phyloP scores from a whole-genome alignment of 2,329 filamentous ascomycete species.

The Geosmithia morbida region DNA sequence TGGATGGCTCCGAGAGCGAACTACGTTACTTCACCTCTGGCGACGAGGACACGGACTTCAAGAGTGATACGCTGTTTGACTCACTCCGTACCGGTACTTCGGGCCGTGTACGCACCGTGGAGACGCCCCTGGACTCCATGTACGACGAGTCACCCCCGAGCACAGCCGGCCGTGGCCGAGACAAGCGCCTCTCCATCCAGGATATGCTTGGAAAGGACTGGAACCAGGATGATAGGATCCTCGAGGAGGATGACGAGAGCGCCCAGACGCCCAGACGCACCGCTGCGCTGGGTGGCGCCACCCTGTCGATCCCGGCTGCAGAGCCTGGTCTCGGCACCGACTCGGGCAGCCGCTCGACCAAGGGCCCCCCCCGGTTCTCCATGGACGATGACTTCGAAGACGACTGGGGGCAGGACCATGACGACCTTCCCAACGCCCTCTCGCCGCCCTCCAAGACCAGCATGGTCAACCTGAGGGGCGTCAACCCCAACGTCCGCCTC shows the following conservation, averaged over 20 bases:
- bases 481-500: constrained; percentile 37
- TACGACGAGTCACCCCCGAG: constrained; percentile 65
- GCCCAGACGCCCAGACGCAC: neutral
- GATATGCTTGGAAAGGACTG: constrained; percentile 41
- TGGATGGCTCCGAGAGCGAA: constrained; percentile 58
- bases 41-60: constrained; percentile 65
- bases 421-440: constrained; percentile 37
- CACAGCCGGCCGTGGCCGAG: constrained; percentile 35
- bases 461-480: constrained; percentile 36
- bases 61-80: constrained; percentile 65
- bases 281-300: neutral
- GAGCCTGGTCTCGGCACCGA: neutral
- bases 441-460: constrained; percentile 38
- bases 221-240: constrained; percentile 40
- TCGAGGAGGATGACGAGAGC: constrained; percentile 43
- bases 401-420: constrained; percentile 43
- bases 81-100: constrained; percentile 60
- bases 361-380: constrained; percentile 35
- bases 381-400: constrained; percentile 49
- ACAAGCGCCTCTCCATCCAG: constrained; percentile 42
- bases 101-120: constrained; percentile 47
- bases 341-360: constrained; percentile 13
- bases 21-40: constrained; percentile 47
- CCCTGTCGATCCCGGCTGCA: constrained; percentile 3
- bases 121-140: constrained; percentile 64